Evolutionary conservation across 441 rosid species (phyloP).

Genomic region (Corymbia citriodora): DNA sequence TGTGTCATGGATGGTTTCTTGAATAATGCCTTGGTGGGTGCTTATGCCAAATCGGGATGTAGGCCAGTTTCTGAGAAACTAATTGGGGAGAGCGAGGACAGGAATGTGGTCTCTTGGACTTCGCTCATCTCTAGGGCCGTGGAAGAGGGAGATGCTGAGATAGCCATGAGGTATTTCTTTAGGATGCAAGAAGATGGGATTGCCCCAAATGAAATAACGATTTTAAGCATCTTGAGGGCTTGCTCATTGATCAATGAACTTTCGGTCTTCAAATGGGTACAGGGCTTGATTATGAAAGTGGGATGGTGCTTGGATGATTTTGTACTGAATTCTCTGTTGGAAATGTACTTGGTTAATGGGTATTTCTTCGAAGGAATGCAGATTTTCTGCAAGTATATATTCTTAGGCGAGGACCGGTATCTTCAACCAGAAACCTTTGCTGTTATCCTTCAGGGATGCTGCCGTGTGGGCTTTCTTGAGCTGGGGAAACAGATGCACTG

Average conservation of each 20-base stretch:
- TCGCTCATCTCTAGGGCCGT: slow-evolving; percentile 24
- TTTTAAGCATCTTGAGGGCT: slow-evolving; percentile 1
- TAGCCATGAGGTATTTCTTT: slow-evolving; percentile 1
- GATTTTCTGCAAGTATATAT: neutral
- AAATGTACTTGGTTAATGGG: slow-evolving; percentile 3
- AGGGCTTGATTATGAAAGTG: neutral
- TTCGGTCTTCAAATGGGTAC: slow-evolving; percentile 1
- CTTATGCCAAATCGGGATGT: neutral
- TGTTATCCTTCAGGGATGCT: slow-evolving; percentile 3
- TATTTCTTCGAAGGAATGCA: slow-evolving; percentile 3
- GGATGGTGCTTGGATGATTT: neutral
- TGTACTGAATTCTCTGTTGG: slow-evolving; percentile 7
- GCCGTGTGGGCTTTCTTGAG: neutral
- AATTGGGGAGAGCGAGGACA: neutral
- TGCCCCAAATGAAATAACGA: neutral
- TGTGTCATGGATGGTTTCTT: neutral
- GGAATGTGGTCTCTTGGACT: slow-evolving; percentile 29
- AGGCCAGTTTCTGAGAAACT: slow-evolving; percentile 2
- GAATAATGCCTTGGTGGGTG: neutral
- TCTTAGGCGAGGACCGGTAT: neutral
- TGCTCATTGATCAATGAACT: neutral
- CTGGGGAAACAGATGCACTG: slow-evolving; percentile 12
- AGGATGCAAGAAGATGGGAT: slow-evolving; percentile 8
- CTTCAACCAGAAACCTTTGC: slow-evolving; percentile 2
- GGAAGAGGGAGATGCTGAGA: slow-evolving; percentile 3